Evolutionary conservation across 352 stramenopile species (phyloP), one percentile per base, ranked within the genome.

Genomic region (Globisporangium polare): DNA sequence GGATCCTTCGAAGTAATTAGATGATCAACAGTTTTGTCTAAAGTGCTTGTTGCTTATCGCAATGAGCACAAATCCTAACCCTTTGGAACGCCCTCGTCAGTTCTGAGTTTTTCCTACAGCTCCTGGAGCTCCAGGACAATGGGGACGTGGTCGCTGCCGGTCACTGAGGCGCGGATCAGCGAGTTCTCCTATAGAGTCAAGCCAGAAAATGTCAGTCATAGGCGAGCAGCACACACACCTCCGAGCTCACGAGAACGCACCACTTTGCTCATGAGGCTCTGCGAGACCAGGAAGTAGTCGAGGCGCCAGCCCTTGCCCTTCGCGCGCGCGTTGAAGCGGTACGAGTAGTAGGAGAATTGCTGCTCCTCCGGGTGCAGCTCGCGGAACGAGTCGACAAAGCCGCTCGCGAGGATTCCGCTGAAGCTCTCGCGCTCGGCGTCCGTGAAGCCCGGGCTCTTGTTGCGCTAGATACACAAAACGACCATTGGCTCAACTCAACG

Each of bases 291-390:
- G 65, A 95, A 92, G 58, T 95, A 95, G 68, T 95, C 86, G 20
- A 95, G 60, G 7, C 86, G 82, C 86, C 86, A 95, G n/a, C 86
- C 86, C 53, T 92, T 95, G 71, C 93, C 92, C 69, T 92, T 89
- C 5, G 71, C 72, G 24, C 83, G 80, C 49, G 78, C 81, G 41
- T 86, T 90, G 62, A 92, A 76, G 17, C 86, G 83, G 67, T 95
- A 95, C 43, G 77, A 86, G 65, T 84, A 95, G 66, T 92, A 95
- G 39, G 83, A 87, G 68, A 84, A 93, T 67, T 86, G 68, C 22
- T 88, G 69, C 54, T 65, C 73, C 10, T 90, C 74, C 1, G 82
- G 83, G 53, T 93, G 62, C 49, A 89, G 72, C 39, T 79, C 65
- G 37, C 86, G 80, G 51, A 87, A 95, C 18, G 80, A 79, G 60